Base-by-base conservation (phyloP, 2,329 filamentous ascomycete genomes). In the Talaromyces atroroseus region DNA sequence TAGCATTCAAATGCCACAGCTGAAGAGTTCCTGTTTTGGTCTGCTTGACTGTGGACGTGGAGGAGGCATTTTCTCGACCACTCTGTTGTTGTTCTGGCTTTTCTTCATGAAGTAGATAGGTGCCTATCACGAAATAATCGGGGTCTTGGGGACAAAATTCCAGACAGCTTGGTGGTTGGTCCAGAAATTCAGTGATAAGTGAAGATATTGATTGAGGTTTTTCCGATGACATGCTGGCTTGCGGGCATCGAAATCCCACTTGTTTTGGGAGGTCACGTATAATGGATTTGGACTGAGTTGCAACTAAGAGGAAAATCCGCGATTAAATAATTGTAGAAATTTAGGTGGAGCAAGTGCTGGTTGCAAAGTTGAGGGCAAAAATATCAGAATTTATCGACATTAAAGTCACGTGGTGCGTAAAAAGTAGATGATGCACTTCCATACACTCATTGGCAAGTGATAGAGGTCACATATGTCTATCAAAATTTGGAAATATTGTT, bases 81-180 rank as follows among this genome's bases (percentile, higher is more conserved):
- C 61, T 62, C 36, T 68, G 65, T 23, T 60, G 63, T 29, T 55
- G 44, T 20, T 16, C 61, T 16, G 65, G 65, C 11, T 62, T 63
- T 47, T 68, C 66, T 20, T 60, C 67, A 23, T 67, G 68, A 34
- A 96, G 79, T 60, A 87, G 83, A 71, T 96, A 96, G 1, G 92
- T 96, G 40, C 92, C 92, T 49, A 96, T 81, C 0, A 95, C 78
- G 62, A 95, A 86, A 65, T 86, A 83, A 0, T 84, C 74, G 0
- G 83, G 81, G 57, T 83, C 59, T 10, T 64, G 60, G 2, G 69
- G 72, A 46, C 71, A 75, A 54, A 76, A 76, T 59, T 75, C 71
- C 1, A 77, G 66, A 58, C 75, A 77, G 61, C 74, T 76, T 2
- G 75, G 74, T 14, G 74, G 75, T 55, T 74, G 68, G 54, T 76